Conservation (phyloP, 345 rosid species). For the Melaleuca quinquenervia region DNA sequence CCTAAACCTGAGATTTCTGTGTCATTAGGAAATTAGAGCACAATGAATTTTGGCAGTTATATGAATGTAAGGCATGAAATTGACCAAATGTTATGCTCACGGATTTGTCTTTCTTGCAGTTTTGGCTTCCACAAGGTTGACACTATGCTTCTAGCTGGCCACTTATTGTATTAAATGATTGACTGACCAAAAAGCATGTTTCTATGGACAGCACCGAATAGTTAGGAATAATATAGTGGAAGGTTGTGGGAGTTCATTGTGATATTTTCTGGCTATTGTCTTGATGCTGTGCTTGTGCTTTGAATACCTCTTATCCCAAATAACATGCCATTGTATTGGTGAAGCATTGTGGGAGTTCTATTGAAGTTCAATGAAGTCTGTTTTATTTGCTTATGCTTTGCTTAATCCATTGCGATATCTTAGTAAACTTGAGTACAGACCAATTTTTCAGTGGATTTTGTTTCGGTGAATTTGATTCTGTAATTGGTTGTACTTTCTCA, state of each 20-base stretch:
- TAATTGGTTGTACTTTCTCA: constrained; percentile 6
- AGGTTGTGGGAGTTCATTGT: not conserved
- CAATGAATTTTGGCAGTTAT: not conserved
- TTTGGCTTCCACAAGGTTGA: not conserved
- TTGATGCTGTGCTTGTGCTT: not conserved
- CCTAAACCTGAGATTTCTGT: not conserved
- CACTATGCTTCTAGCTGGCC: not conserved
- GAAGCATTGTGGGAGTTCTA: not conserved
- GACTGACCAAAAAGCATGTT: not conserved
- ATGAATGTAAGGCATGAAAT: not conserved
- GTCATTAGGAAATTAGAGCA: not conserved
- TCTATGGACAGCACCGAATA: not conserved
- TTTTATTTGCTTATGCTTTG: not conserved
- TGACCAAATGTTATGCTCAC: not conserved
- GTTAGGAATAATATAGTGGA: not conserved
- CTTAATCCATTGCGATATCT: not conserved
- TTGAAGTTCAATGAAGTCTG: not conserved
- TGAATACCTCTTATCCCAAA: not conserved
- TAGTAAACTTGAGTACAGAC: not conserved
- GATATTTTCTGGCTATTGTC: not conserved
- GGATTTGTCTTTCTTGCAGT: not conserved
- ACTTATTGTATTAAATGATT: not conserved
- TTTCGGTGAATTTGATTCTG: not conserved
- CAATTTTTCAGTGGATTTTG: not conserved
- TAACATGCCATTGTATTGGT: not conserved